Evolutionary conservation across 768 basidiomycete genomes (phyloP), one percentile per base, ranked within the genome.

Genomic region (Imleria badia): DNA sequence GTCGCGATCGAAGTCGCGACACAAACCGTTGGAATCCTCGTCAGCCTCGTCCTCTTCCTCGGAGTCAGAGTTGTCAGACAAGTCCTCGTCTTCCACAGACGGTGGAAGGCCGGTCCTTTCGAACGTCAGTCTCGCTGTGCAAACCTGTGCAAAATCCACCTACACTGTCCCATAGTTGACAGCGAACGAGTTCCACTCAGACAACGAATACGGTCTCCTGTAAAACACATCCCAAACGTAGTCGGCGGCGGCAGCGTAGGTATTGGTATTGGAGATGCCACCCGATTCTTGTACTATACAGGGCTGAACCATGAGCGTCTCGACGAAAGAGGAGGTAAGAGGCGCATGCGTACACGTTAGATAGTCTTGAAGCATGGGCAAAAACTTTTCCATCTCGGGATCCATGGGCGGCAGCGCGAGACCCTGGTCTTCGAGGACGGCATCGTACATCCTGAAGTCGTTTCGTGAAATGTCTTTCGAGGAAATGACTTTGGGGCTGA

Each of bases 161-260:
- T 67, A 91, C 89, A 88, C 64, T 0, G 82, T 90, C 19, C 79
- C 90, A 51, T 87, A 72, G 43, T 79, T 79, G 6, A 81, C 80
- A 2, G 75, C 76, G 8, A 74, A 76, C 19, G 80, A 76, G 51
- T 81, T 81, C 79, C 85, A 84, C 68, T 87, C 84, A 17, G 76
- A 76, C 38, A 82, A 67, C 12, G 82, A 78, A 19, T 78, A 77
- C 0, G 85, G 84, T 22, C 84, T 77, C 58, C 86, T 87, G 60
- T 89, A 91, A 64, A 91, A 92, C 20, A 92, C 81, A 62, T 92
- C 90, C 83, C 86, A 91, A 22, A 92, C 90, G 59, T 89, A 92
- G 61, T 91, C 90, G 26, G 78, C 78, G 5, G 66, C n/a, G 52
- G 61, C 20, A 14, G 36, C 1, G 6, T 52, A 19, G 13, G 41